Conservation (phyloP, 805 yeast species). For the Candida methanosorbosa region DNA sequence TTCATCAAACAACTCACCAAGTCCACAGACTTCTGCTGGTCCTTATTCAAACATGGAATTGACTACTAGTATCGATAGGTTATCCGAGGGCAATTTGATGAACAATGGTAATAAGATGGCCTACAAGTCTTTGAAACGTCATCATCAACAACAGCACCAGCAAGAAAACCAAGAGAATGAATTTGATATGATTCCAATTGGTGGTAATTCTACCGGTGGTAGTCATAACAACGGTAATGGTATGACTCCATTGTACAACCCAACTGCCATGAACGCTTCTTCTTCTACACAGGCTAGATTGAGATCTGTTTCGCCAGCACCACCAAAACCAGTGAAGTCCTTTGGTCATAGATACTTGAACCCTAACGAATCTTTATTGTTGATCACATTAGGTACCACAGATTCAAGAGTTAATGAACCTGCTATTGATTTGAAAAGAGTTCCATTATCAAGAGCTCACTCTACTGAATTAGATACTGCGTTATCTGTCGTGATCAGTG, state of each 20-base stretch:
- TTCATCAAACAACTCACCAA: neutral
- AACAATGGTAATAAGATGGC: constrained; percentile 1
- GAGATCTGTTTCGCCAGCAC: constrained; percentile 20
- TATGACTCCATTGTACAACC: too few relatives aligned
- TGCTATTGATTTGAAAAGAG: constrained; percentile 62
- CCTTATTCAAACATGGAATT: constrained; percentile 4
- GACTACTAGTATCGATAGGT: constrained; percentile 17
- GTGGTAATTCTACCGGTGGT: too few relatives aligned
- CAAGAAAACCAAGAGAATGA: constrained; percentile 78
- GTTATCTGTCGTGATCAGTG: constrained; percentile 59
- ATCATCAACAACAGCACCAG: constrained; percentile 26
- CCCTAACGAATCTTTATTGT: constrained; percentile 56
- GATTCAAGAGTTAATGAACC: constrained; percentile 53
- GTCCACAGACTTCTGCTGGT: neutral
- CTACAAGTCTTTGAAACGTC: neutral
- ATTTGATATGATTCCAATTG: too few relatives aligned
- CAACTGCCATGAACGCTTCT: too few relatives aligned
- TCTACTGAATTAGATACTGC: constrained; percentile 88
- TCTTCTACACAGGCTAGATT: too few relatives aligned
- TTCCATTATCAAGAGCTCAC: constrained; percentile 68
- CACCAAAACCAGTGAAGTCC: constrained; percentile 55
- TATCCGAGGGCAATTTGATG: constrained; percentile 11
- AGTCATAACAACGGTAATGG: too few relatives aligned
- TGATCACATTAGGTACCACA: constrained; percentile 80
- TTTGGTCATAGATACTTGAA: constrained; percentile 76